A percentile compares a stretch with the other conserved stretches of the same genome.
Conservation (phyloP, 2,329 filamentous ascomycete genomes). For the Cryphonectria nitschkei region DNA sequence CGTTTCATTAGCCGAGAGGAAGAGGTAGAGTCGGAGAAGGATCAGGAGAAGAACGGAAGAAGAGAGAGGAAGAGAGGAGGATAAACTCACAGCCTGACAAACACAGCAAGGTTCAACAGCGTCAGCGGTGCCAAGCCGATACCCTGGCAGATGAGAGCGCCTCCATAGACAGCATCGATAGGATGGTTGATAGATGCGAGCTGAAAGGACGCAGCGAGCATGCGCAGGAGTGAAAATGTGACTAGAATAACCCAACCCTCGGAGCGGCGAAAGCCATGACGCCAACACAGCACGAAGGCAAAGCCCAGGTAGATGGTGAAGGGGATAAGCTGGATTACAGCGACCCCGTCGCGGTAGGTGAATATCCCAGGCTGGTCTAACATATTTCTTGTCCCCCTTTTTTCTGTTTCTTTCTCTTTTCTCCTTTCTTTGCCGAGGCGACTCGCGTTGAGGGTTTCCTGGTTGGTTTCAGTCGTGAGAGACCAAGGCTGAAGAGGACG, state of each 20-base stretch:
- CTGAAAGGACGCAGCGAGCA: conserved; percentile 35
- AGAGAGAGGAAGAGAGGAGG: neutral
- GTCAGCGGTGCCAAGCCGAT: conserved; percentile 38
- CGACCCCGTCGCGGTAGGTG: neutral
- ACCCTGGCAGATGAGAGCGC: conserved; percentile 35
- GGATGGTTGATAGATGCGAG: conserved; percentile 33
- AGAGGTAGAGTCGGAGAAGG: neutral
- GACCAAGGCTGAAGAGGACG: neutral
- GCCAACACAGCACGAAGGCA: conserved; percentile 35
- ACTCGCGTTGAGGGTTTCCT: neutral
- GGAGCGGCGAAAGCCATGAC: conserved; percentile 35
- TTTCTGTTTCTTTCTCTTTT: neutral
- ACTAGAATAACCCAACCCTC: conserved; percentile 36
- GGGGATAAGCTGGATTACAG: neutral
- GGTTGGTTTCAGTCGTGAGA: neutral
- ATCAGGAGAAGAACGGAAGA: neutral
- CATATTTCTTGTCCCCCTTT: neutral
- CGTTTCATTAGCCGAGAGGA: no score
- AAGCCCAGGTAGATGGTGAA: conserved; percentile 36
- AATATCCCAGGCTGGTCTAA: neutral
- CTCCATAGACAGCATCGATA: conserved; percentile 31
- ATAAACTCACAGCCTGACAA: conserved; percentile 36
- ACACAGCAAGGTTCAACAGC: conserved; percentile 35
- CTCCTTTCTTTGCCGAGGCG: no score
- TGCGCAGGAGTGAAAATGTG: conserved; percentile 33